Evolutionary conservation across 2,329 filamentous ascomycete genomes (phyloP), one percentile per base, ranked within the genome.

Genomic region (Cordyceps militaris): DNA sequence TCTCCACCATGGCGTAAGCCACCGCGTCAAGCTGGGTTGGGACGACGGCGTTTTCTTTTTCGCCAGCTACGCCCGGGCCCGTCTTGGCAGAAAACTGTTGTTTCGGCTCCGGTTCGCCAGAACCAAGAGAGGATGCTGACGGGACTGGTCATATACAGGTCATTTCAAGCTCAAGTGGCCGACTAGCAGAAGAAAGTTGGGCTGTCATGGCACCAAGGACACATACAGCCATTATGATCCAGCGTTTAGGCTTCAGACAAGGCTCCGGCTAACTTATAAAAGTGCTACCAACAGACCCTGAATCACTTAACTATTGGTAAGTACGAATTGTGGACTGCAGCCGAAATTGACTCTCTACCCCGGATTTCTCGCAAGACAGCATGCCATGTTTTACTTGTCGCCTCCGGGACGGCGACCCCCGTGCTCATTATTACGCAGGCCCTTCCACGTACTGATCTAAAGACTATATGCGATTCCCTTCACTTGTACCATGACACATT

Each of bases 1-100:
- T 56, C 43, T 42, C 53, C 53, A 42, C 53, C 53, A 40, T 56
- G 34, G 53, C 53, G 28, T 42, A 42, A 30, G 53, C 53, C 53
- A 49, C 53, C 6, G 11, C 21, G 14, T 19, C 40, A 11, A 26
- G 24, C 43, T 44, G 38, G 19, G 9, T n/a, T 16, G 11, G 46
- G 21, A 46, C 21, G 26, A 10, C 10, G 16, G 9, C 23, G n/a
- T n/a, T n/a, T n/a, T n/a, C n/a, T n/a, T n/a, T n/a, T n/a, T n/a
- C n/a, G n/a, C n/a, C n/a, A n/a, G n/a, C n/a, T n/a, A n/a, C n/a
- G n/a, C 14, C 34, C 34, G 34, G 16, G 34, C 14, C 14, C 14
- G n/a, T 38, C 11, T n/a, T n/a, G 14, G n/a, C n/a, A n/a, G n/a
- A 36, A 16, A 38, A 13, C 34, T 16, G 34, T 28, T 34, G 40